Conservation (phyloP, 257 asterid species). For the Ilex asprella region DNA sequence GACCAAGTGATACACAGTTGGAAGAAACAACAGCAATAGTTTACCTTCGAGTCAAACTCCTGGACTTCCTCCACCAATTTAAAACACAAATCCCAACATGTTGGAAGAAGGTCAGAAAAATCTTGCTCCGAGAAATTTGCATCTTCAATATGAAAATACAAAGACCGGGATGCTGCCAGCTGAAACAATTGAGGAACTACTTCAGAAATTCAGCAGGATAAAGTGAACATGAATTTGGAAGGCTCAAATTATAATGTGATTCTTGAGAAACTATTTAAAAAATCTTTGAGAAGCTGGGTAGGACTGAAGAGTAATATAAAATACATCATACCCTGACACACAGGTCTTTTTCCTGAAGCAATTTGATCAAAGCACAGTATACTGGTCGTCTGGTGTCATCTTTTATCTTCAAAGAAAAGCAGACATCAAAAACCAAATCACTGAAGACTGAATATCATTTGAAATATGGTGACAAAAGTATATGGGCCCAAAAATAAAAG, state of each 20-base stretch:
- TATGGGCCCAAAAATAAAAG: too few species aligned
- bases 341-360: constrained; percentile 86
- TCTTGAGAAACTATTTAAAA: neutral
- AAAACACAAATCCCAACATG: constrained; percentile 89
- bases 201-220: constrained; percentile 5
- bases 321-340: constrained; percentile 74
- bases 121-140: constrained; percentile 85
- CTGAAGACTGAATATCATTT: constrained; percentile 2
- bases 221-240: too few species aligned
- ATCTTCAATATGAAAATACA: constrained; percentile 90
- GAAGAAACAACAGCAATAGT: constrained; percentile 5
- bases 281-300: neutral
- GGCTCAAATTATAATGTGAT: neutral
- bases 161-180: constrained; percentile 92
- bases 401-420: constrained; percentile 52
- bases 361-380: constrained; percentile 80
- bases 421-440: constrained; percentile 15
- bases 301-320: constrained; percentile 6
- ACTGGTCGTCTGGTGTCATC: constrained; percentile 84
- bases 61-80: constrained; percentile 82
- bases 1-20: too few species aligned
- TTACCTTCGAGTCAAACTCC: constrained; percentile 94
- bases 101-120: constrained; percentile 73
- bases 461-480: too few species aligned
- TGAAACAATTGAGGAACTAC: constrained; percentile 31